These are phyloP conservation scores for Urostyla sp. DNA, from an alignment of 73 alveolate genomes.

Conservation along the genomic window DNA sequence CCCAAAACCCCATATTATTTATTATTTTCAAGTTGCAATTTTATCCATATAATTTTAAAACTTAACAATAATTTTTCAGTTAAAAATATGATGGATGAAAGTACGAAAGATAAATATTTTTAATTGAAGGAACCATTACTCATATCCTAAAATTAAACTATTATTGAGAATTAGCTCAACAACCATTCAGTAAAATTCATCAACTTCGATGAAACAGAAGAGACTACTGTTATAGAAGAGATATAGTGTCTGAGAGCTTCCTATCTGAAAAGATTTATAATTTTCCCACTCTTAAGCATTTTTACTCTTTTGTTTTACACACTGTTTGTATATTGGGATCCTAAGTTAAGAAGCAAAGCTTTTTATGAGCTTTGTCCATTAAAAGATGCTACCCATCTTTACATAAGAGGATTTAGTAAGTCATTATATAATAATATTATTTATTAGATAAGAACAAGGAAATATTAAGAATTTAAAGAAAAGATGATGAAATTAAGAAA, in stretches of 20 bases:
- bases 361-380: conserved; percentile 8
- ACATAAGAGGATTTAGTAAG: conserved; percentile 37
- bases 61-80: no score
- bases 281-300: not conserved
- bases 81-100: no score
- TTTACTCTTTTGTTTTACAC: not conserved
- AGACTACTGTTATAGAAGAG: not conserved
- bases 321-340: conserved; percentile 46
- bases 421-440: not conserved
- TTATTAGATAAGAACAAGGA: conserved; percentile 3
- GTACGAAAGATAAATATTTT: no score
- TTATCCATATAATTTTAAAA: no score
- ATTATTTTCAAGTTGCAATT: no score
- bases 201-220: not conserved
- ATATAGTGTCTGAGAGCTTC: not conserved
- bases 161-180: no score
- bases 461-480: not conserved
- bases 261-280: not conserved
- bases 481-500: not conserved
- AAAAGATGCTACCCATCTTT: conserved; percentile 37
- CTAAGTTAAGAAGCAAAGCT: not conserved
- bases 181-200: not conserved
- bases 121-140: no score
- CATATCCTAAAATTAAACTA: no score
- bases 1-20: no score